phyloP scores from a whole-genome alignment of 495 filamentous ascomycete species.

The Hyphodiscus hymeniophilus region DNA sequence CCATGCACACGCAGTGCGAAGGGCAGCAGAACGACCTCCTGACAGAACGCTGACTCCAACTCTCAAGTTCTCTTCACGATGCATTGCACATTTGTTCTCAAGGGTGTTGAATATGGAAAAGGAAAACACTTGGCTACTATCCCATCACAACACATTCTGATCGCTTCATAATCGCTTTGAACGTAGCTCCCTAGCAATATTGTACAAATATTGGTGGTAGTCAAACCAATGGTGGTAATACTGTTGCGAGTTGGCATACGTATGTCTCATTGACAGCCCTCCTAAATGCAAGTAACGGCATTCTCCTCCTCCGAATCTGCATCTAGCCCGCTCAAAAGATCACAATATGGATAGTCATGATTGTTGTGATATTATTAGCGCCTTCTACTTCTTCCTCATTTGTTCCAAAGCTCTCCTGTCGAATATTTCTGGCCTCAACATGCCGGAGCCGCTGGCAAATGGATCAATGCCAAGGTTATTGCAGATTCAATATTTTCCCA shows the following conservation, averaged over 20 bases:
- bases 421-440: slow-evolving; percentile 29
- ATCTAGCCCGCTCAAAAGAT: slow-evolving; percentile 25
- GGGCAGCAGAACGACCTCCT: too few species aligned
- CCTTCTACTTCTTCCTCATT: slow-evolving; percentile 30
- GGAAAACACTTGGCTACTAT: slow-evolving; percentile 9
- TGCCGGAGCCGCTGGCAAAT: slow-evolving; percentile 10
- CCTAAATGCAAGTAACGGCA: slow-evolving; percentile 32
- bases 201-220: not conserved
- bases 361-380: slow-evolving; percentile 22
- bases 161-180: slow-evolving; percentile 9
- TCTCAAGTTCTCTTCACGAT: slow-evolving; percentile 9
- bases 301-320: slow-evolving; percentile 34
- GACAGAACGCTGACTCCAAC: not conserved
- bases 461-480: slow-evolving; percentile 14
- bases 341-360: slow-evolving; percentile 26
- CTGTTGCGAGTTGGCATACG: slow-evolving; percentile 29
- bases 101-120: slow-evolving; percentile 12
- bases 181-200: not conserved
- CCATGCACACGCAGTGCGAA: too few species aligned
- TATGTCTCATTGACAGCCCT: slow-evolving; percentile 24
- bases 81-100: slow-evolving; percentile 14
- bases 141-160: not conserved
- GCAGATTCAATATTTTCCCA: slow-evolving; percentile 23
- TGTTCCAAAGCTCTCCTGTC: slow-evolving; percentile 37
- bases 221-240: slow-evolving; percentile 17